These are phyloP conservation scores for Neoboletus subvelutipes DNA, from an alignment of 768 basidiomycete genomes.

Conservation along the genomic window DNA sequence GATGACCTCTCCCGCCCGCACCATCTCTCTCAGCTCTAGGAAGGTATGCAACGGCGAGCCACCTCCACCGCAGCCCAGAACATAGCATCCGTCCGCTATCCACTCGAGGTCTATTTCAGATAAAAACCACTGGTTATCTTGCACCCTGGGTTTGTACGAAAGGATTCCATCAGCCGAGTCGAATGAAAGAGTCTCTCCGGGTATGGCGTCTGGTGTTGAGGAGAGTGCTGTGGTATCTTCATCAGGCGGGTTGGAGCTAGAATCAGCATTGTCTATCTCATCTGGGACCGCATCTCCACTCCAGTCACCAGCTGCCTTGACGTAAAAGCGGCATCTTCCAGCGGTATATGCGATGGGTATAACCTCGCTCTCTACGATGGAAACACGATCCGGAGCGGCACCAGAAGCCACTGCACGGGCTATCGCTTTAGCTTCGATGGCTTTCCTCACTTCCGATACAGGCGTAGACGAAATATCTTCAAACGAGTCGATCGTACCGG, in stretches of 20 bases:
- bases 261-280: slow-evolving; percentile 18
- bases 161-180: slow-evolving; percentile 27
- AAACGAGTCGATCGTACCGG: slow-evolving; percentile 46
- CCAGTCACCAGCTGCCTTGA: slow-evolving; percentile 60
- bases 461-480: slow-evolving; percentile 39
- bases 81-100: slow-evolving; percentile 61
- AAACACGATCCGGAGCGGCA: slow-evolving; percentile 41
- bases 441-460: slow-evolving; percentile 31
- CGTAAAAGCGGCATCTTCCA: slow-evolving; percentile 45
- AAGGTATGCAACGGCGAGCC: slow-evolving; percentile 55
- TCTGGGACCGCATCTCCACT: slow-evolving; percentile 26
- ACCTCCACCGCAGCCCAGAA: slow-evolving; percentile 64
- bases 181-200: slow-evolving; percentile 16
- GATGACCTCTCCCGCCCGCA: slow-evolving; percentile 47
- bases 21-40: slow-evolving; percentile 50
- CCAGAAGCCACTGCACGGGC: slow-evolving; percentile 45
- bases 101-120: slow-evolving; percentile 53
- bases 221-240: slow-evolving; percentile 2
- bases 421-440: slow-evolving; percentile 41
- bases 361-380: slow-evolving; percentile 54
- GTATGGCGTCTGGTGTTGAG: slow-evolving; percentile 2
- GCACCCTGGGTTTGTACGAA: slow-evolving; percentile 39
- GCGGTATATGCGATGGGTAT: slow-evolving; percentile 43
- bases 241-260: not conserved
- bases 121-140: slow-evolving; percentile 43